Evolutionary conservation across 768 basidiomycete species (phyloP), one percentile per base, ranked within the genome.

Genomic region (Suillus americanus): DNA sequence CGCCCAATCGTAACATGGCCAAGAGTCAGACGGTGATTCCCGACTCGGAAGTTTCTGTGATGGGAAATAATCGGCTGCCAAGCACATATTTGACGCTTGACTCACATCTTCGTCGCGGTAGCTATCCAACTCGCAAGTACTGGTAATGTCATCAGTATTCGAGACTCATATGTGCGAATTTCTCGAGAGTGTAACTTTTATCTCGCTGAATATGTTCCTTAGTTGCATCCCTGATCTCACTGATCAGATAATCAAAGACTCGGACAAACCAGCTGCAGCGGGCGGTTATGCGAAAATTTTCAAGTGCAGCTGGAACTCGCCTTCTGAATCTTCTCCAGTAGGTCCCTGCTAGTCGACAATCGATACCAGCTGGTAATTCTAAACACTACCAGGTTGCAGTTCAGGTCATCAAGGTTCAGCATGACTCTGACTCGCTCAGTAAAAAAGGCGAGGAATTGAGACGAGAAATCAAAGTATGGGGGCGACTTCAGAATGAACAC

Each of bases 221-320:
- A 51, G 50, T 5, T 28, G 25, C 25, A 28, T 56, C 37, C 55
- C 55, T 25, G 55, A 56, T 56, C 55, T 56, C 37, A 56, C 55
- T 38, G 55, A 37, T 25, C 55, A 56, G 23, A 56, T 56, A 38
- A 37, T 13, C n/a, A 71, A 75, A 48, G 5, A 48, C n/a, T 48
- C n/a, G 38, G 75, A 72, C 14, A 68, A 70, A 45, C 40, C 80
- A 0, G 73, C 75, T 51, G 79, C 79, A 1, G 76, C 77, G 66
- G 82, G 82, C 6, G 80, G 79, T 9, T 82, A 79, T 67, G 78
- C 79, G 16, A 80, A 82, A 67, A 75, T 82, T 14, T 82, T 78
- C 78, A 77, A 71, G 60, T 79, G 77, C 5, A 69, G 69, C 14
- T 13, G 79, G 78, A 79, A 61, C 2, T 45, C 7, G 3, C 43